Evolutionary conservation across 1,284 basidiomycete species (phyloP), one percentile per base, ranked within the genome.

Genomic region (Moniliella sp.): DNA sequence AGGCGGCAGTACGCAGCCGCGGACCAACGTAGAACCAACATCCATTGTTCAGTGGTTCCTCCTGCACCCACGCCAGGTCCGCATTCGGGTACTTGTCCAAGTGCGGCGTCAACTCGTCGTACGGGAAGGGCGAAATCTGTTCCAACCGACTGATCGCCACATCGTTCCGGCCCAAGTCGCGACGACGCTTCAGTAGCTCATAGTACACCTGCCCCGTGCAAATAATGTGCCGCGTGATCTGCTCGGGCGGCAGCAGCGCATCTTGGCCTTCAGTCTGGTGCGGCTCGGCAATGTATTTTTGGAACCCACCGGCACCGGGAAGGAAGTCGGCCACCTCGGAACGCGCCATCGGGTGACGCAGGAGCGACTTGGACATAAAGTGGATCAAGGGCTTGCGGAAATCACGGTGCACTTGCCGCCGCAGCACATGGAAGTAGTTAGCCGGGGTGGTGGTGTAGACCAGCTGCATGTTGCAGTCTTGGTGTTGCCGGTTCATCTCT

Each of bases 381-480:
- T 37, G 28, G 11, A 41, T 13, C 25, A 41, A 28, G 0, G 80
- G 81, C 56, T 80, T 82, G 36, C 82, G 68, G 62, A 74, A 84
- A 46, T 82, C 80, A 23, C 81, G 67, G 50, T 69, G 66, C 59
- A 84, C 70, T 57, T 86, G 82, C 27, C 81, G 67, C 29, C 82
- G 66, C 15, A 88, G 66, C 0, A 84, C 65, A 59, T 86, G 81
- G 71, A 84, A 86, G 50, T 82, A 78, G 40, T 86, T 78, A 1
- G 78, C 76, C 0, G 82, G 73, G 0, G 80, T 83, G 0, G 80
- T 84, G 0, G 80, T 78, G 62, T 75, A 83, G 5, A 71, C 71
- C 27, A 86, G 69, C 32, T 77, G n/a, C 66, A 97, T 86, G 63
- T 97, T 99, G 64, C 83, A 88, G 62, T 99, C 91, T 66, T 97